Base-by-base conservation (phyloP, 108 stramenopile species). In the Thalassiosira profunda region DNA sequence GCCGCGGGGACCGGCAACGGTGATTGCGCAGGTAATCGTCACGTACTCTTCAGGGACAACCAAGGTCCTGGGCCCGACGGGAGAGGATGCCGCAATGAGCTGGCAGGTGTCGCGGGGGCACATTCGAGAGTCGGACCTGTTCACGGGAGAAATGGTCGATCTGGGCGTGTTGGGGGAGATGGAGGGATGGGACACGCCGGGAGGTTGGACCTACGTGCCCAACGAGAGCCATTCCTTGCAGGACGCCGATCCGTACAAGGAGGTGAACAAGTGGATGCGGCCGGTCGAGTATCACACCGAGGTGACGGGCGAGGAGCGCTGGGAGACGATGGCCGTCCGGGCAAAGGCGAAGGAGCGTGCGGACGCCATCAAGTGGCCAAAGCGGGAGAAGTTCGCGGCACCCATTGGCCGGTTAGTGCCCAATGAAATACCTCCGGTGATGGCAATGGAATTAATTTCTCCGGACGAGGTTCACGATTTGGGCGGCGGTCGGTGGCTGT, bases 71-170 rank as follows among this genome's bases (percentile, higher is more conserved):
- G 43, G 43, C 5, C 45, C 21, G 11, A 14, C 8, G n/a, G 33
- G 21, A 46, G 69, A 2, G 31, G 43, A 7, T 7, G 17, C n/a
- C 18, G 63, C 3, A 59, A 15, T 21, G 17, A 25, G 2, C 3
- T 73, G 72, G 72, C 72, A 73, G 51, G 72, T 64, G 12, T 5
- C 72, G 1, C 53, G 72, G 23, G 71, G 64, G 15, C 58, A 67
- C 10, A 72, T 72, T 25, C 36, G 29, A 15, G 72, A 73, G 36
- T 79, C 77, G 0, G 65, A 79, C 54, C 28, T 79, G 38, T 73
- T 67, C 18, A 72, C 72, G 1, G 77, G 77, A 23, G 77, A 73
- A 67, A 79, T 58, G 31, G 63, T 73, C 24, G 65, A 73, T 29
- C 36, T 73, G 54, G 30, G 25, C 10, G 46, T 47, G 1, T 5